Evolutionary conservation across 495 filamentous ascomycete genomes (phyloP).

Genomic region (Aspergillus conjunctus): DNA sequence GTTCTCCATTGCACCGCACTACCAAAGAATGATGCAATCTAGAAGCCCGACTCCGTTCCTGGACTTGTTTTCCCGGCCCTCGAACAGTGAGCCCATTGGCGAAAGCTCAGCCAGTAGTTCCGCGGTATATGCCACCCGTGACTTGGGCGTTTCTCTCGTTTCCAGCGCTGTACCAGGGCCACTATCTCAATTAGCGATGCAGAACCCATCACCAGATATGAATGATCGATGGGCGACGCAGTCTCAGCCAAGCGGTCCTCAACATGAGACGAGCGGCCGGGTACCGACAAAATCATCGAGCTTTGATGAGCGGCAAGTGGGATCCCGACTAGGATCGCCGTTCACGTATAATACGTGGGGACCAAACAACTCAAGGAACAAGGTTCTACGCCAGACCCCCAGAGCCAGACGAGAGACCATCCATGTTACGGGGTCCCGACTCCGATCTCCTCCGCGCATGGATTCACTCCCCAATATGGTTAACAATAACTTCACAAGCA

Average conservation of each 20-base stretch:
- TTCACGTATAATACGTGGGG: constrained; percentile 61
- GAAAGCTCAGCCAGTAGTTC: constrained; percentile 32
- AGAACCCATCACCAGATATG: constrained; percentile 27
- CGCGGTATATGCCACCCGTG: constrained; percentile 64
- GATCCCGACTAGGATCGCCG: constrained; percentile 56
- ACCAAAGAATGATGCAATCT: constrained; percentile 70
- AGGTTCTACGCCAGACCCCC: constrained; percentile 33
- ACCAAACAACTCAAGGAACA: constrained; percentile 46
- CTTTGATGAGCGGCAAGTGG: constrained; percentile 29
- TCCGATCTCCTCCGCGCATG: constrained; percentile 53
- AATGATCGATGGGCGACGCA: constrained; percentile 43
- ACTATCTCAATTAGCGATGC: constrained; percentile 62
- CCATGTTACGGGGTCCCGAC: constrained; percentile 47
- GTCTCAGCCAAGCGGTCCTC: constrained; percentile 22
- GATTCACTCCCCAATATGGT: constrained; percentile 53
- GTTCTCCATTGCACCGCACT: constrained; percentile 65
- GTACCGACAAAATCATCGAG: constrained; percentile 26
- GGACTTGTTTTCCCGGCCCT: constrained; percentile 52
- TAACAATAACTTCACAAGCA: constrained; percentile 51
- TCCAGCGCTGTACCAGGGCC: constrained; percentile 76
- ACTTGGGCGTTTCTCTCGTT: constrained; percentile 82
- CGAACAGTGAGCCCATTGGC: constrained; percentile 32
- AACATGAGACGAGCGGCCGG: constrained; percentile 2
- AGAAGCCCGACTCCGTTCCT: constrained; percentile 73
- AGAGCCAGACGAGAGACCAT: constrained; percentile 43